Evolutionary conservation across 2,329 filamentous ascomycete species (phyloP).

Genomic region (Colletotrichum limetticola): DNA sequence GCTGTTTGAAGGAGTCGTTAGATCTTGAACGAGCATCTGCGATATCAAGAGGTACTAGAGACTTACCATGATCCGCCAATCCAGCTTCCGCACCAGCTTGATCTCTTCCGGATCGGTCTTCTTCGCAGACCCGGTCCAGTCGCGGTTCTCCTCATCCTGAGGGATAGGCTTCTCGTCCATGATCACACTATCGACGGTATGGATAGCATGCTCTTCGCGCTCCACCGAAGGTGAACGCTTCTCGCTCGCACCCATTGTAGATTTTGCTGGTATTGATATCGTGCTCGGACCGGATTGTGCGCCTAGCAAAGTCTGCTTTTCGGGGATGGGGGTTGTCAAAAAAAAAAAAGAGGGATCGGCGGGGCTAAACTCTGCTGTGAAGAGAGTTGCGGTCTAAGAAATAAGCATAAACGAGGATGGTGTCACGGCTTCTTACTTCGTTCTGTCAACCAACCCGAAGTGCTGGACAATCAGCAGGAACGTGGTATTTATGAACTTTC

Average conservation of each 20-base stretch:
- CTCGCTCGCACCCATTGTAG: slow-evolving; percentile 22
- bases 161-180: slow-evolving; percentile 31
- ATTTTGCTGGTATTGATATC: neutral
- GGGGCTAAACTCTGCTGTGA: neutral
- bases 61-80: slow-evolving; percentile 53
- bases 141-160: slow-evolving; percentile 41
- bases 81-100: slow-evolving; percentile 52
- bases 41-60: neutral
- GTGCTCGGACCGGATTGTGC: neutral
- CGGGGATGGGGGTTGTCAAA: neutral
- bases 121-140: slow-evolving; percentile 50
- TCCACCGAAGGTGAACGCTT: slow-evolving; percentile 28
- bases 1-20: slow-evolving; percentile 36
- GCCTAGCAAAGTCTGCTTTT: neutral
- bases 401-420: slow-evolving; percentile 26
- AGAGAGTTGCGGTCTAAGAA: neutral
- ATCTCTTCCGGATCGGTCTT: slow-evolving; percentile 54
- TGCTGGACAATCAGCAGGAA: neutral
- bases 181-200: slow-evolving; percentile 21
- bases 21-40: neutral
- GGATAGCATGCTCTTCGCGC: slow-evolving; percentile 28
- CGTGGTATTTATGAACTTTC: slow-evolving; percentile 31
- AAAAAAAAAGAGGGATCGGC: neutral
- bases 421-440: neutral
- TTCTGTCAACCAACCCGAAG: neutral